These are phyloP conservation scores for Trifolium subterraneum DNA, from an alignment of 306 rosid species.

Conservation along the genomic window DNA sequence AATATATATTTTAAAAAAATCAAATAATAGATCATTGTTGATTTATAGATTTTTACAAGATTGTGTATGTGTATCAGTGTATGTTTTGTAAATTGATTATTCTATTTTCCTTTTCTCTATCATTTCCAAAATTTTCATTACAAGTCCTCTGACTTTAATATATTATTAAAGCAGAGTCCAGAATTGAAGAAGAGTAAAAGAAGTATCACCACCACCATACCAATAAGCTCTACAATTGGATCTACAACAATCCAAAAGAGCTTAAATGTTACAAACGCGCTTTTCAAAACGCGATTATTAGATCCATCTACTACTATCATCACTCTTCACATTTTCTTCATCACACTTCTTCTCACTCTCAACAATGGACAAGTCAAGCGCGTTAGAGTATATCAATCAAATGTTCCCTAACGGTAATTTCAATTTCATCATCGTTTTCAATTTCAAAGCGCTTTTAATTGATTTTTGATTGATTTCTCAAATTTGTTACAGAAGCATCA, in stretches of 20 bases:
- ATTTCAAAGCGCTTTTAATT: background rate
- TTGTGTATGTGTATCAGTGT: no score
- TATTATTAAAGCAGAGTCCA: slow-evolving; percentile 12
- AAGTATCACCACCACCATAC: background rate
- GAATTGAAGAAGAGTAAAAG: slow-evolving; percentile 34
- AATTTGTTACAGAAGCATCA: slow-evolving; percentile 69
- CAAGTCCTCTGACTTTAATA: slow-evolving; percentile 31
- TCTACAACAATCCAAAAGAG: slow-evolving; percentile 38
- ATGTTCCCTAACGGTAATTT: slow-evolving; percentile 90
- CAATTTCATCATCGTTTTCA: background rate
- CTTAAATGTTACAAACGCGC: slow-evolving; percentile 5
- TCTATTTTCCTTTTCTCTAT: background rate
- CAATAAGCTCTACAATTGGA: slow-evolving; percentile 26
- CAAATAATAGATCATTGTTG: no score
- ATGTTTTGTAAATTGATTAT: no score
- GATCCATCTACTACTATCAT: slow-evolving; percentile 29
- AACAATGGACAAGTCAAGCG: slow-evolving; percentile 92
- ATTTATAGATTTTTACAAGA: no score
- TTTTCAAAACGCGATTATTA: background rate
- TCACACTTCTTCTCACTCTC: slow-evolving; percentile 33
- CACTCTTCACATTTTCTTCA: slow-evolving; percentile 24
- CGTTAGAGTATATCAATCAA: slow-evolving; percentile 94
- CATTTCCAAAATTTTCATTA: slow-evolving; percentile 20
- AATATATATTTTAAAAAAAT: no score
- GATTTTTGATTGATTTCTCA: slow-evolving; percentile 24